Base-by-base conservation (phyloP, 495 filamentous ascomycete genomes). In the Amniculicola lignicola region DNA sequence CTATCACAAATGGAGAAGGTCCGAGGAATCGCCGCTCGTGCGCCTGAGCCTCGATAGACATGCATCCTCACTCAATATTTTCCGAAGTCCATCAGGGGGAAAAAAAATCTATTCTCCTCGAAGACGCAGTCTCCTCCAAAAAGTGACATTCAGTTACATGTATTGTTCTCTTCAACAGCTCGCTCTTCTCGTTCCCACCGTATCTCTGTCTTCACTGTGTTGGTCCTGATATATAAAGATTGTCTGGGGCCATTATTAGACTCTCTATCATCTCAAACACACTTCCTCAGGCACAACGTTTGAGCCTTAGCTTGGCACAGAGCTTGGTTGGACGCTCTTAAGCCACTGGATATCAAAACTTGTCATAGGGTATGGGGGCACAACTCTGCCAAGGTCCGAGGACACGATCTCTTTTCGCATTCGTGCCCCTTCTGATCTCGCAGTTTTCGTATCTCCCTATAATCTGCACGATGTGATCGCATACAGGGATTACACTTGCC, bases 341-440 rank as follows among this genome's bases (percentile, higher is more conserved):
- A 43, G 37, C 38, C 38, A 43, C 38, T n/a, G 2, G 15, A 14
- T 35, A 15, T 10, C 29, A 37, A 12, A 19, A 23, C 19, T n/a
- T 50, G 2, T 12, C 18, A 42, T 51, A 1, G 23, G 36, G 15
- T 23, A 27, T n/a, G 51, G 51, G 35, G n/a, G 3, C 21, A 6
- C 24, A 35, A 15, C 22, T 3, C 15, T n/a, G 40, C 51, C 7
- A 55, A 55, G n/a, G 51, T 55, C 51, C 51, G 51, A 28, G 22
- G 21, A 31, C 24, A 46, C 51, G 41, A 46, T 55, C 42, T 25
- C 51, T 47, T 39, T 47, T 55, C 51, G 51, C 41, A 46, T 55
- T 55, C 29, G 25, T 55, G 24, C 51, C 51, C 41, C 19, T 24
- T 55, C 47, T 31, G 42, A 55, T 37, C 42, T 31, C 31, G 25